A percentile compares a stretch with the other conserved stretches of the same genome.
These are phyloP conservation scores for Penicillium janthinellum DNA, from an alignment of 2,329 filamentous ascomycete genomes.

Conservation along the genomic window DNA sequence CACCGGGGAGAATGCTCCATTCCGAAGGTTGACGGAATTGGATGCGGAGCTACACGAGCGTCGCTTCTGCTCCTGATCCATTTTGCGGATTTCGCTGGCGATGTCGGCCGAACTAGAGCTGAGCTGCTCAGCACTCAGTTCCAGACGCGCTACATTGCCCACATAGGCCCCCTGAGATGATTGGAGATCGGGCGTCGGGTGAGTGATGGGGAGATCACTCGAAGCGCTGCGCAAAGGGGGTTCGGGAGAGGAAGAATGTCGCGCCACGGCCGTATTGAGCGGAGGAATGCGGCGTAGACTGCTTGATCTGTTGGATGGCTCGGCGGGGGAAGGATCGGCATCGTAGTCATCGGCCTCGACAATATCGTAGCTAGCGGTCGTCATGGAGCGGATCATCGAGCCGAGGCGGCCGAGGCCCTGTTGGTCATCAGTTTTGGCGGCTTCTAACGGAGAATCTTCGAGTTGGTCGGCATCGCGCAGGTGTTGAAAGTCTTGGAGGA, in stretches of 20 bases:
- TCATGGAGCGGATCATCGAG: conserved; percentile 43
- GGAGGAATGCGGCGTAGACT: conserved; percentile 33
- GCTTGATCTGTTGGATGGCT: conserved; percentile 27
- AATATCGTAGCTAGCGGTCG: conserved; percentile 46
- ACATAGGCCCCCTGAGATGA: conserved; percentile 53
- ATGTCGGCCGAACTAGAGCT: conserved; percentile 51
- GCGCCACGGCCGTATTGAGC: conserved; percentile 30
- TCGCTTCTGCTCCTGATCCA: conserved; percentile 49
- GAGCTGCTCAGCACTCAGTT: conserved; percentile 51
- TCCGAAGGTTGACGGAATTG: conserved; percentile 46
- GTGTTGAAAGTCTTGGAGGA: conserved; percentile 30
- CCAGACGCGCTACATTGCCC: conserved; percentile 53
- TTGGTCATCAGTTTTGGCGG: conserved; percentile 31
- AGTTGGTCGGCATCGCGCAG: conserved; percentile 37
- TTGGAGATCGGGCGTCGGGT: conserved; percentile 53
- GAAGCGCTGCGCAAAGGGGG: conserved; percentile 42
- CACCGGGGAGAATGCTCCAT: conserved; percentile 45
- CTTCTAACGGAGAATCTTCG: conserved; percentile 30
- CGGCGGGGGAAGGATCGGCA: conserved; percentile 30
- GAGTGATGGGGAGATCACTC: conserved; percentile 45
- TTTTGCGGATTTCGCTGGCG: conserved; percentile 47
- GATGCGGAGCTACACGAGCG: conserved; percentile 46
- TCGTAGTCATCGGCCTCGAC: conserved; percentile 53
- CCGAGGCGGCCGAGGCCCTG: conserved; percentile 29
- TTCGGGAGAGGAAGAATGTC: conserved; percentile 30